A percentile compares a stretch with the other conserved stretches of the same genome.
These are phyloP conservation scores for Dionaea muscipula DNA, from an alignment of 179 eudicot genomes.

Conservation along the genomic window DNA sequence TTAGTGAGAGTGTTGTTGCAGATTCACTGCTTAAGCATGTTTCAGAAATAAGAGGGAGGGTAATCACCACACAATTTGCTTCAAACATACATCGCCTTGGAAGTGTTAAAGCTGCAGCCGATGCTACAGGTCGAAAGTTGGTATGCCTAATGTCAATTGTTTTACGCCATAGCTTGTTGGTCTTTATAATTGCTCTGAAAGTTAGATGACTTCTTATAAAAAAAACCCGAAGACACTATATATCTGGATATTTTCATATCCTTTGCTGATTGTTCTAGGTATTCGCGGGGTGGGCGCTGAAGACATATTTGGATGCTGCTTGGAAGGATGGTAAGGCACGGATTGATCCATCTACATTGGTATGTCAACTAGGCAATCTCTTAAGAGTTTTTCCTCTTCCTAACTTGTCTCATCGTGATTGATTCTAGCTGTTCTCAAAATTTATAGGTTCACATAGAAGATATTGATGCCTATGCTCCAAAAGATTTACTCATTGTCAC, in stretches of 20 bases:
- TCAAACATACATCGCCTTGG: constrained; percentile 98
- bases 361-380: constrained; percentile 18
- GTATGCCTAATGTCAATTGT: constrained; percentile 31
- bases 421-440: not conserved
- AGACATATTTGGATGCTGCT: constrained; percentile 95
- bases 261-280: constrained; percentile 37
- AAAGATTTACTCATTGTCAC: constrained; percentile 88
- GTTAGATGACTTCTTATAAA: no score
- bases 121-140: constrained; percentile 86
- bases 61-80: constrained; percentile 90
- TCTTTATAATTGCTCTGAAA: not conserved
- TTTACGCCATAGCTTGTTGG: constrained; percentile 6
- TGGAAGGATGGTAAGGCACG: constrained; percentile 97
- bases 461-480: constrained; percentile 92
- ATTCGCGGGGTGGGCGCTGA: constrained; percentile 86
- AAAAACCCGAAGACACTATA: not conserved
- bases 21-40: constrained; percentile 67
- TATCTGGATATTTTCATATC: not conserved
- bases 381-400: not conserved
- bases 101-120: constrained; percentile 98
- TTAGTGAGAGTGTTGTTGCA: constrained; percentile 90
- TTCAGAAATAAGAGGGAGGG: constrained; percentile 77
- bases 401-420: not conserved
- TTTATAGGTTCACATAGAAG: constrained; percentile 77
- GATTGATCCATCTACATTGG: constrained; percentile 94